Evolutionary conservation across 495 filamentous ascomycete species (phyloP).

Genomic region (Neurospora sp.): DNA sequence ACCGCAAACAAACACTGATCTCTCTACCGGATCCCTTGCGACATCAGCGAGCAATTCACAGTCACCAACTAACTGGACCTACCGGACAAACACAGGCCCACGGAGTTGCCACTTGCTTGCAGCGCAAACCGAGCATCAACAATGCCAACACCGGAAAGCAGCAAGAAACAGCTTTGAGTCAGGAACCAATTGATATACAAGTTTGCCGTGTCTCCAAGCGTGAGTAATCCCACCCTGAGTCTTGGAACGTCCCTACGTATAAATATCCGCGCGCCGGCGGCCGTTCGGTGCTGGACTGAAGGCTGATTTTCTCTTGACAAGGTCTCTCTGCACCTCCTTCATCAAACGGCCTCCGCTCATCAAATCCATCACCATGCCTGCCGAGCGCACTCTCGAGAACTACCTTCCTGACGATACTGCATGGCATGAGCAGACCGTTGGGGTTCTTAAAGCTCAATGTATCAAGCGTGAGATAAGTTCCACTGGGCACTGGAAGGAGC

Average conservation of each 20-base stretch:
- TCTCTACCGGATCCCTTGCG: background rate
- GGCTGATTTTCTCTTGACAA: background rate
- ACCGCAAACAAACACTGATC: background rate
- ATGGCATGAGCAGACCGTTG: background rate
- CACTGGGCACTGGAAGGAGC: background rate
- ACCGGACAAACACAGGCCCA: background rate
- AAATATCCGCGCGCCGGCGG: background rate
- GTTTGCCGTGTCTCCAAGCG: fast-evolving
- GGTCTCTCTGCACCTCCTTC: no score
- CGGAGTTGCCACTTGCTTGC: background rate
- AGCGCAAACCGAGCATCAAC: background rate
- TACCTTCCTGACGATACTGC: background rate
- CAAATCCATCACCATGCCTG: no score
- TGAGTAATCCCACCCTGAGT: background rate
- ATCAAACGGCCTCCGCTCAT: no score
- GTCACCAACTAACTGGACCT: background rate
- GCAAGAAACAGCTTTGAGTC: background rate
- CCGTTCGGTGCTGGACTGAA: background rate
- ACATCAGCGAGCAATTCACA: background rate
- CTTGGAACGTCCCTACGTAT: background rate
- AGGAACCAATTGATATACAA: background rate
- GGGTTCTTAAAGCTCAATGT: background rate
- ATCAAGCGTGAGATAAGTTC: background rate
- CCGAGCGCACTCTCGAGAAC: no score
- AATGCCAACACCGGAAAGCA: background rate